These are phyloP conservation scores for Colletotrichum sp. DNA, from an alignment of 2,329 filamentous ascomycete species.

Conservation along the genomic window DNA sequence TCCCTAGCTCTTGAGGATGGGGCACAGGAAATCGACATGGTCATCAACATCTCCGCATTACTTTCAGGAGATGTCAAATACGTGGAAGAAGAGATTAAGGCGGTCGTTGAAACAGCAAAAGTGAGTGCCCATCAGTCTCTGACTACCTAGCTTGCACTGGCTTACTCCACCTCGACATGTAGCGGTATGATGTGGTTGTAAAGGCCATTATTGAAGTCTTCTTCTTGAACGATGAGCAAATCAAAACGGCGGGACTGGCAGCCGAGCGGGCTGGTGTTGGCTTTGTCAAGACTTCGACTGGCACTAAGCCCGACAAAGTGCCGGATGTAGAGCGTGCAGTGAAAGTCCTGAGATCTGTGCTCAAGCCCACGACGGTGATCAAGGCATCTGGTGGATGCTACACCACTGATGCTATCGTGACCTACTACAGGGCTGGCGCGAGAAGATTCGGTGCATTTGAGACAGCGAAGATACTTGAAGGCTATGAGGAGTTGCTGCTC, in stretches of 20 bases:
- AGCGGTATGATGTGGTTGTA: slow-evolving; percentile 29
- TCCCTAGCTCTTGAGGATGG: slow-evolving; percentile 50
- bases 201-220: slow-evolving; percentile 71
- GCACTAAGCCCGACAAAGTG: slow-evolving; percentile 25
- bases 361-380: neutral
- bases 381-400: neutral
- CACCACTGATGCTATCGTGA: neutral
- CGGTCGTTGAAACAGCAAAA: slow-evolving; percentile 53
- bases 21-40: slow-evolving; percentile 63
- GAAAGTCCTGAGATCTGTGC: neutral
- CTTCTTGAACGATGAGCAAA: slow-evolving; percentile 55
- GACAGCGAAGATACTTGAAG: neutral
- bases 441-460: neutral
- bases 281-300: slow-evolving; percentile 66
- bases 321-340: neutral
- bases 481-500: neutral
- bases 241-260: slow-evolving; percentile 57
- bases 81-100: slow-evolving; percentile 54
- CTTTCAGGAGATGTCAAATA: slow-evolving; percentile 64
- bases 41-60: slow-evolving; percentile 65
- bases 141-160: neutral
- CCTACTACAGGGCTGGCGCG: neutral
- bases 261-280: slow-evolving; percentile 56
- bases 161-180: neutral
- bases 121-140: slow-evolving; percentile 32